A percentile compares a stretch with the other conserved stretches of the same genome.
These are phyloP conservation scores for Clitoria ternatea DNA, from an alignment of 306 rosid species.

Conservation along the genomic window DNA sequence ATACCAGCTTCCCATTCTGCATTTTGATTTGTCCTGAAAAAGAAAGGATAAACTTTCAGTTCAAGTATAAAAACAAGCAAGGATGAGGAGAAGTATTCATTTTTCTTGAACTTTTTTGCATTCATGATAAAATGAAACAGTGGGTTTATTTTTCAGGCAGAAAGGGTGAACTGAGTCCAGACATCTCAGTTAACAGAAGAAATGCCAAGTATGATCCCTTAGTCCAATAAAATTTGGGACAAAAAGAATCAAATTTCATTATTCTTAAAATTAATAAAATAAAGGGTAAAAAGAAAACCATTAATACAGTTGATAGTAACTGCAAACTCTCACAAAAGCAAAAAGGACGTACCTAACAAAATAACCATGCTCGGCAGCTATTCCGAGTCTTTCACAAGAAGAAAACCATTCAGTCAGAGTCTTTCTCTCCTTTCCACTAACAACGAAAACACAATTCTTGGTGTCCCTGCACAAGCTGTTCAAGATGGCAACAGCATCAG, in stretches of 20 bases:
- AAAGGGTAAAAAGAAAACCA: neutral
- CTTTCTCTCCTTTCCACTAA: slow-evolving; percentile 74
- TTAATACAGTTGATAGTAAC: neutral
- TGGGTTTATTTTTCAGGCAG: neutral
- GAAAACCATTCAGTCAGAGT: slow-evolving; percentile 74
- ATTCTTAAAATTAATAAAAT: neutral
- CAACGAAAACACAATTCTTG: slow-evolving; percentile 72
- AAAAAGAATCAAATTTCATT: neutral
- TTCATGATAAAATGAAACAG: neutral
- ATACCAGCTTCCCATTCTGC: slow-evolving; percentile 74
- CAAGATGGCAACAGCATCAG: slow-evolving; percentile 63
- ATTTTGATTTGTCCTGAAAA: slow-evolving; percentile 54
- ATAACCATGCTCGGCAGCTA: slow-evolving; percentile 90
- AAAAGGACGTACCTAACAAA: slow-evolving; percentile 56
- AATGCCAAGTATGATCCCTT: neutral
- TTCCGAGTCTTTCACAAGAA: slow-evolving; percentile 65
- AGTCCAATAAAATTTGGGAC: neutral
- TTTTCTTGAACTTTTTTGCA: neutral
- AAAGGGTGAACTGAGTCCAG: neutral
- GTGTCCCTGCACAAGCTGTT: slow-evolving; percentile 70
- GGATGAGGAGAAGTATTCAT: neutral
- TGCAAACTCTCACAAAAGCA: slow-evolving; percentile 7
- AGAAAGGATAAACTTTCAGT: neutral
- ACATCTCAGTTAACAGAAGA: neutral
- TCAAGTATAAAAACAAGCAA: neutral